Base-by-base conservation (phyloP, 2,329 filamentous ascomycete genomes). In the Clarireedia monteithiana region DNA sequence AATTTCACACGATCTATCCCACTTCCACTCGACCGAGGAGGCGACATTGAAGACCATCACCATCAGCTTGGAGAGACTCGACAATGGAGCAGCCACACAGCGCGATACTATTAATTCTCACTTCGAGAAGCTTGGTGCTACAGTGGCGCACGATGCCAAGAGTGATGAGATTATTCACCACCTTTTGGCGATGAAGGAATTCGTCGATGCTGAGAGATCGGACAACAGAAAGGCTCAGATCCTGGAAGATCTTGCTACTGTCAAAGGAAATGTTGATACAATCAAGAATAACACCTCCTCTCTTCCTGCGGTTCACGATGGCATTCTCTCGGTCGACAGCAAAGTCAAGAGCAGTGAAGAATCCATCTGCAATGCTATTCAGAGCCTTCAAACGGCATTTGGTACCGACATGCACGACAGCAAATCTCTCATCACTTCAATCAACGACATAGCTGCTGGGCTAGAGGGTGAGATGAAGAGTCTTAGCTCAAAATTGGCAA, bases 381-480 rank as follows among this genome's bases (percentile, higher is more conserved):
- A 58, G 27, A 50, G 59, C 14, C 24, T 59, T 12, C 55, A 59
- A 10, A 53, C 53, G 4, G 48, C 50, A 5, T 23, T 59, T 15
- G 46, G 40, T n/a, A 53, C 40, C 10, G 56, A 61, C 12, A 40
- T 59, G 9, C 24, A 53, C 3, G 55, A 57, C 9, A 55, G 48
- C 12, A 50, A 42, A 30, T 56, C 50, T 14, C 49, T 58, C 12
- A 50, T 50, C 10, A 50, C 53, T 6, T 57, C 59, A 1, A 17
- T 56, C 12, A 26, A 54, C 20, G 58, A 59, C n/a, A 42, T 45
- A n/a, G 42, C 55, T 2, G 40, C 50, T 23, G 57, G 57, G 12
- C 42, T 61, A n/a, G 59, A 58, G n/a, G 40, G 23, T 17, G 57
- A 62, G 27, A 51, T 55, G 47, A 55, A 55, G 15, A 51, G 36